Percentiles rank a stretch among this genome's conserved stretches.
These are phyloP conservation scores for Plasmopara viticola DNA, from an alignment of 352 stramenopile genomes.

Conservation along the genomic window DNA sequence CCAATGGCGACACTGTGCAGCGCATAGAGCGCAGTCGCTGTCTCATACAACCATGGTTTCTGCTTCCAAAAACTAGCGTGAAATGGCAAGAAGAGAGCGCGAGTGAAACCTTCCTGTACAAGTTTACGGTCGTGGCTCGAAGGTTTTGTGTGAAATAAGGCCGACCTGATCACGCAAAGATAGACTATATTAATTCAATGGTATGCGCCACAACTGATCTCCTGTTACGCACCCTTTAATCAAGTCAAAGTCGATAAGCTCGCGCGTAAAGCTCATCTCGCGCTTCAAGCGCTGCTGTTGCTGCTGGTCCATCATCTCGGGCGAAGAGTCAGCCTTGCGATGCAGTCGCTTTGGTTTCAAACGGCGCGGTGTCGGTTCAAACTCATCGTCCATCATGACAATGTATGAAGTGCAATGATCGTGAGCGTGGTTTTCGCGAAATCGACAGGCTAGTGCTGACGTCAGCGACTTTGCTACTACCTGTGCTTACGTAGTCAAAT, in stretches of 20 bases:
- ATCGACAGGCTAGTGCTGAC: constrained; percentile 4
- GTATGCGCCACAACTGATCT: no score
- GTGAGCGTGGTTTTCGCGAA: neutral
- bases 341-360: constrained; percentile 34
- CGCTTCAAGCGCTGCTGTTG: constrained; percentile 40
- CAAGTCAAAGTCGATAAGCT: constrained; percentile 84
- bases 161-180: constrained; percentile 35
- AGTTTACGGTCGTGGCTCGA: constrained; percentile 76
- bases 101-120: constrained; percentile 60
- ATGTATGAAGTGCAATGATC: neutral
- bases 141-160: constrained; percentile 82
- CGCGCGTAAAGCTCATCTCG: constrained; percentile 57
- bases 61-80: constrained; percentile 67
- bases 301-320: constrained; percentile 15
- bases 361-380: constrained; percentile 22
- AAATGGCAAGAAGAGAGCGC: constrained; percentile 69
- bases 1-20: constrained; percentile 40
- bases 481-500: constrained; percentile 24
- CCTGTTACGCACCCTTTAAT: constrained; percentile 62
- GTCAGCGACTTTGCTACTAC: constrained; percentile 2
- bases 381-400: constrained; percentile 34
- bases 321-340: constrained; percentile 44
- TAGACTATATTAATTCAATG: no score
- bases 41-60: constrained; percentile 68
- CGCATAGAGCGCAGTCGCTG: constrained; percentile 44